Base-by-base conservation (phyloP, 352 stramenopile species). In the Phytophthora hybrid region DNA sequence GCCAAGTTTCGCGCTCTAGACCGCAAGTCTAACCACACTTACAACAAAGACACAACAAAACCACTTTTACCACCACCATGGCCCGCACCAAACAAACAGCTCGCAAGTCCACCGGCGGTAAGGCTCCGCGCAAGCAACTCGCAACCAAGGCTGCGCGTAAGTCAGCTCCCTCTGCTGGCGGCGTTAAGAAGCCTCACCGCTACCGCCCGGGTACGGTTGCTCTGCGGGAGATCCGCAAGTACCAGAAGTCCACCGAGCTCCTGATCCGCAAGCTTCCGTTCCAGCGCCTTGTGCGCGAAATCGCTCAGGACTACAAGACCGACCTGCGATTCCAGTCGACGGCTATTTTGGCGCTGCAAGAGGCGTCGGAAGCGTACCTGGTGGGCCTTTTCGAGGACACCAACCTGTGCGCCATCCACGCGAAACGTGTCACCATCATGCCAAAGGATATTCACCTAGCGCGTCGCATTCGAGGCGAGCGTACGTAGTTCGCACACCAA, bases 201-300 rank as follows among this genome's bases (percentile, higher is more conserved):
- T 91, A 88, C 80, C 74, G 77, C 53, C 85, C 85, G 0, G 91
- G 91, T 21, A 86, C 93, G 75, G 68, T 79, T 52, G 94, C 95
- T 7, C 80, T 99, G 19, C 84, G 89, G 68, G 96, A 99, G 82
- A 99, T 99, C 76, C 83, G 97, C 63, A 82, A 90, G 65, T 99
- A 98, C 81, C 97, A 99, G 83, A 89, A 86, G 49, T 96, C 82
- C 47, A 99, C 97, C 3, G 95, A 98, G 63, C 83, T 99, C 67
- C 78, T 99, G 34, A 80, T 99, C 61, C 91, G 96, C 54, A 94
- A 97, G 76, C 83, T 99, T 47, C 96, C 97, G 37, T 99, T 99
- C 84, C 93, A 96, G 53, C 82, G 97, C 16, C 81, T 99, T 23
- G 95, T 98, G 55, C 84, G 91, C 44, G 91, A 97, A 81, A 98